These are phyloP conservation scores for Thalassia testudinum DNA, from an alignment of 116 monocot species.

Conservation along the genomic window DNA sequence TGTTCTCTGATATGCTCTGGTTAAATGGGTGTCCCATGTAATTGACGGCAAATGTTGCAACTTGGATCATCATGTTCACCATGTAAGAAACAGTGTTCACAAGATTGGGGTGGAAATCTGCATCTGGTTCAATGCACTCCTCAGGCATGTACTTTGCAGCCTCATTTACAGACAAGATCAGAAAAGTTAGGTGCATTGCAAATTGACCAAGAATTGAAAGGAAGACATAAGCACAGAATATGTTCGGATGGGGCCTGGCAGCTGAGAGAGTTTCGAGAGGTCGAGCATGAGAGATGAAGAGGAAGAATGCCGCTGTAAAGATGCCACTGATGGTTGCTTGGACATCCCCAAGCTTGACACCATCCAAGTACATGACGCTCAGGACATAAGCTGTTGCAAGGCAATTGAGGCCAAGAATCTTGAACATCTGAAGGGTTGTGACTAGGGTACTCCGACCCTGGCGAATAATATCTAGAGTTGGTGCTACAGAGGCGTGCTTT, in stretches of 20 bases:
- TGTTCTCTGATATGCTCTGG: constrained; percentile 83
- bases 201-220: constrained; percentile 92
- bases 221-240: constrained; percentile 88
- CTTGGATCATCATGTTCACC: constrained; percentile 99
- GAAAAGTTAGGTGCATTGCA: constrained; percentile 76
- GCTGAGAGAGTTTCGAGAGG: constrained; percentile 73
- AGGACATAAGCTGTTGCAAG: constrained; percentile 96
- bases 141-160: constrained; percentile 89
- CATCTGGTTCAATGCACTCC: constrained; percentile 95
- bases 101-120: constrained; percentile 83
- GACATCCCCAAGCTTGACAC: constrained; percentile 92
- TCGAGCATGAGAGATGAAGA: constrained; percentile 96
- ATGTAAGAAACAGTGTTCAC: constrained; percentile 98
- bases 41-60: constrained; percentile 96
- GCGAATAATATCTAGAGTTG: constrained; percentile 91
- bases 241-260: constrained; percentile 80
- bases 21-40: constrained; percentile 98
- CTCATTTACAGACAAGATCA: constrained; percentile 68
- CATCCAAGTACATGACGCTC: constrained; percentile 98
- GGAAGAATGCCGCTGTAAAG: constrained; percentile 97
- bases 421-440: constrained; percentile 99
- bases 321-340: constrained; percentile 96
- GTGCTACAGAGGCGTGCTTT: constrained; percentile 87
- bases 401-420: constrained; percentile 98
- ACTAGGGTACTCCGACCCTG: constrained; percentile 96